Base-by-base conservation (phyloP, 1,139 yeast genomes). In the Pichia sp. region DNA sequence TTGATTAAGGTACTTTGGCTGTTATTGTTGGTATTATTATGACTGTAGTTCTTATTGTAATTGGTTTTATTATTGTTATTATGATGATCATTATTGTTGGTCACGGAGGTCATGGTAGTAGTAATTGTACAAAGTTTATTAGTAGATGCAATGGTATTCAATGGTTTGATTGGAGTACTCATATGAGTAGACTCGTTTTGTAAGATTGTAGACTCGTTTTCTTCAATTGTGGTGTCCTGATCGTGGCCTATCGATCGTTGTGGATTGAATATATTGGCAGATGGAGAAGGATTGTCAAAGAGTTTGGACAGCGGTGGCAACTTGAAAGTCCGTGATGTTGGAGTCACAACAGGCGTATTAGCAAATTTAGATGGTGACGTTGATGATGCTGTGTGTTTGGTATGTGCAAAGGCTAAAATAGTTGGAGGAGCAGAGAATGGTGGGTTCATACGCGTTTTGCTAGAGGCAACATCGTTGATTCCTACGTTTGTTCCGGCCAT, bases 231-330 rank as follows among this genome's bases (percentile, higher is more conserved):
- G 27, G 37, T 7, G 38, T 43, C 47, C 27, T 29, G 31, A n/a
- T 43, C 45, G 23, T 16, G 23, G 16, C 11, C 27, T 6, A 6
- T 26, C 11, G 27, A 5, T 26, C 11, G 27, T 33, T 34, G 28
- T 8, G 35, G 26, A 5, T 34, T 23, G 29, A n/a, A 23, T 5
- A 26, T 11, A 32, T 37, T 33, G 11, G 5, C 9, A 27, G 10
- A 11, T 39, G 36, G 26, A 8, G 10, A 31, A 31, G 33, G 7
- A 8, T 7, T 8, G 7, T 11, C 23, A n/a, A 44, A 33, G 9
- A 47, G 33, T 39, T 52, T 53, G 3, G 61, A 58, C 9, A 58
- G 44, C 10, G 62, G 62, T 4, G 62, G 62, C 27, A 58, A 41
- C 43, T 49, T 56, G 37, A 51, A 45, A 16, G 16, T 23, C 27